These are phyloP conservation scores for Thuja plicata DNA, from an alignment of 83 land plant species.

Conservation along the genomic window DNA sequence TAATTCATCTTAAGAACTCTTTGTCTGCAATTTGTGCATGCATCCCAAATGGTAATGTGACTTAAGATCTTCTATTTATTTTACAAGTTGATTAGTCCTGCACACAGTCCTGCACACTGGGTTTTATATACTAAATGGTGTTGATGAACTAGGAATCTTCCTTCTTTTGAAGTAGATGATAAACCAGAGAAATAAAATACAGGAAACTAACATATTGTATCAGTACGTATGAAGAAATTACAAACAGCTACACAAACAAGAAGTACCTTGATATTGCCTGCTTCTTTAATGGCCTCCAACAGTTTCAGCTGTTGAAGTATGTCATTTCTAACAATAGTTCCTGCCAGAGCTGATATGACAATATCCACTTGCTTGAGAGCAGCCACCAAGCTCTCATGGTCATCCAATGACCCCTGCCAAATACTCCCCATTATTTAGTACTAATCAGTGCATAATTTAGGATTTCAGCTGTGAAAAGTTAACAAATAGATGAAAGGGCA, in stretches of 20 bases:
- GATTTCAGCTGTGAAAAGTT: not conserved
- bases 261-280: slow-evolving; percentile 60
- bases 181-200: not conserved
- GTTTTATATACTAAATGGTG: not conserved
- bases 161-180: not conserved
- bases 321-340: slow-evolving; percentile 27
- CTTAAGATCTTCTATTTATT: not conserved
- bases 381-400: slow-evolving; percentile 38
- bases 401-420: slow-evolving; percentile 34
- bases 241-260: not conserved
- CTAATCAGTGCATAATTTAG: not conserved
- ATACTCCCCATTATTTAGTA: not conserved
- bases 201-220: not conserved
- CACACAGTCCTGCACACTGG: not conserved
- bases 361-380: slow-evolving; percentile 43
- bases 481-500: not conserved
- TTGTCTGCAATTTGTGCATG: not conserved
- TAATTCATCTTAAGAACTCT: not conserved
- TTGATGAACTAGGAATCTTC: not conserved
- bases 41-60: not conserved
- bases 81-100: not conserved
- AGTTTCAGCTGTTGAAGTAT: slow-evolving; percentile 32
- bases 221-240: not conserved
- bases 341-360: slow-evolving; percentile 30
- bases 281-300: slow-evolving; percentile 64